Evolutionary conservation across 169 alveolate genomes (phyloP).

Genomic region (Eimeria sp.): DNA sequence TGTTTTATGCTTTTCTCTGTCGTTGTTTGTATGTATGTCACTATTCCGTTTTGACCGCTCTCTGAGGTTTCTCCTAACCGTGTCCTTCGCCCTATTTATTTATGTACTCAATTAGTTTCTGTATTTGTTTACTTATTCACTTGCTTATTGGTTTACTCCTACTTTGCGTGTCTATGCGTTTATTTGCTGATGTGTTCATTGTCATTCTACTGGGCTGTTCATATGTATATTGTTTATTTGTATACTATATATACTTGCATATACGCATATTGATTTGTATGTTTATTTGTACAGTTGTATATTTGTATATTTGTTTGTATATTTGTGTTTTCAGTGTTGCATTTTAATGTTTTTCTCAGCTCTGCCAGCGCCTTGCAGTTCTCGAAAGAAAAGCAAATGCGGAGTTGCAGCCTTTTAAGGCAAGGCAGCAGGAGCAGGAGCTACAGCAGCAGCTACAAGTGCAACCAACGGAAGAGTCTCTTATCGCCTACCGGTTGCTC

Average conservation of each 20-base stretch:
- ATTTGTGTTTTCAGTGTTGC: not conserved
- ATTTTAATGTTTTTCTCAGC: not conserved
- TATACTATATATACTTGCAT: not conserved
- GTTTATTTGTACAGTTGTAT: not conserved
- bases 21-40: not conserved
- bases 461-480: constrained; percentile 13
- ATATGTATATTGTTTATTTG: too few species aligned
- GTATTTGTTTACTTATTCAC: not conserved
- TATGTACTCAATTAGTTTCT: not conserved
- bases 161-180: too few species aligned
- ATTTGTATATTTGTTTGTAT: not conserved
- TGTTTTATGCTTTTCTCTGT: not conserved
- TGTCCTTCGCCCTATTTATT: not conserved
- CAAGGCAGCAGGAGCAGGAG: constrained; percentile 11
- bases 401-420: not conserved
- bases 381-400: not conserved
- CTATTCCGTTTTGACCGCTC: not conserved
- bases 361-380: constrained; percentile 2
- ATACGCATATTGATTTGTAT: not conserved
- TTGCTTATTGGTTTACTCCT: not conserved
- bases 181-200: not conserved
- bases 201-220: too few species aligned
- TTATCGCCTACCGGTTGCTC: constrained; percentile 40
- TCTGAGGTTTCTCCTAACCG: not conserved
- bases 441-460: constrained; percentile 6